Conservation (phyloP, 495 filamentous ascomycete genomes). For the Friedmanniomyces simplex region DNA sequence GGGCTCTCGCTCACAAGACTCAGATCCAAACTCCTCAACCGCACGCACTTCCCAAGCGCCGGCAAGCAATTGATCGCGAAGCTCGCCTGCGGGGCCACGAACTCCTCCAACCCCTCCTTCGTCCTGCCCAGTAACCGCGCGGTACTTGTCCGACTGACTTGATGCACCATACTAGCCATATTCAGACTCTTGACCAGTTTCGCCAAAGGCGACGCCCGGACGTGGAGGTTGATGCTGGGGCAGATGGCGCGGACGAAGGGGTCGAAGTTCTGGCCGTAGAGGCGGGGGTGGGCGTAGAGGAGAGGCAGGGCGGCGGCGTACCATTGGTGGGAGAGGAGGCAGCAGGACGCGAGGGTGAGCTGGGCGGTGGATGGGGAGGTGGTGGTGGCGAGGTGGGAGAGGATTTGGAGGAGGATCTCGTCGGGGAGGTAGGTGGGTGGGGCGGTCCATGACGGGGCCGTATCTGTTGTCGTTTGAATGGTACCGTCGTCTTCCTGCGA, state of each 20-base stretch:
- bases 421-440: conserved; percentile 26
- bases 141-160: conserved; percentile 53
- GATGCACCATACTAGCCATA: conserved; percentile 52
- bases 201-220: conserved; percentile 45
- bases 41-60: conserved; percentile 49
- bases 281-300: conserved; percentile 46
- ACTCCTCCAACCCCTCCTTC: conserved; percentile 47
- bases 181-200: conserved; percentile 47
- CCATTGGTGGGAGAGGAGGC: conserved; percentile 54
- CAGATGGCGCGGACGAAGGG: conserved; percentile 53
- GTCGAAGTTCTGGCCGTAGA: conserved; percentile 45
- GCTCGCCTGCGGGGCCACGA: conserved; percentile 54
- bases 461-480: background rate
- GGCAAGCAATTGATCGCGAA: conserved; percentile 58
- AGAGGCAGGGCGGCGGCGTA: conserved; percentile 45
- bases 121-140: conserved; percentile 52
- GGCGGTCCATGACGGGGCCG: background rate
- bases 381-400: conserved; percentile 23
- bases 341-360: conserved; percentile 41
- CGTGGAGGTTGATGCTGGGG: conserved; percentile 47
- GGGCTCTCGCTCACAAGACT: conserved; percentile 48
- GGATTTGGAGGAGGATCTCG: conserved; percentile 45
- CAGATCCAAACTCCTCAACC: conserved; percentile 48
- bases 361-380: conserved; percentile 26
- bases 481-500: no score